These are phyloP conservation scores for Coprinopsis sp. DNA, from an alignment of 768 basidiomycete genomes.

Conservation along the genomic window DNA sequence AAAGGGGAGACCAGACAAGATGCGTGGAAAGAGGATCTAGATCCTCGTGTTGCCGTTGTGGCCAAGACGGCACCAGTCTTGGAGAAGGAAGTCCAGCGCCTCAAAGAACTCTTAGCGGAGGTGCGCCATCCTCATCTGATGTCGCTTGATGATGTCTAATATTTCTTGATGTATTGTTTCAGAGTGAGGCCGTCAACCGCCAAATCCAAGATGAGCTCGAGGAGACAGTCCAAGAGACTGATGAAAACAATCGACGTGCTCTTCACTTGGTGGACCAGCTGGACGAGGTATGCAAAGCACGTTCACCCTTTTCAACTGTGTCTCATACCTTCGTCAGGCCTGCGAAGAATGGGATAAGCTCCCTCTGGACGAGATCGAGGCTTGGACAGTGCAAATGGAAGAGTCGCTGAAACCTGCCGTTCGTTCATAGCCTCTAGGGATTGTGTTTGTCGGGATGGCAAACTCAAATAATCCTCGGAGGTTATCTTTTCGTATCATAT, in stretches of 20 bases:
- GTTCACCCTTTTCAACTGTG: not conserved
- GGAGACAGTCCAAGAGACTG: conserved; percentile 40
- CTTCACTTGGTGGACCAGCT: conserved; percentile 47
- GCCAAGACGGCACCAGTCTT: conserved; percentile 63
- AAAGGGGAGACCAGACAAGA: conserved; percentile 46
- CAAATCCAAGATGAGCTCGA: conserved; percentile 44
- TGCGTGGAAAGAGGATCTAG: conserved; percentile 60
- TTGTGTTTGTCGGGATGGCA: too few species aligned
- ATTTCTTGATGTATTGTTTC: not conserved
- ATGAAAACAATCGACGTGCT: conserved; percentile 42
- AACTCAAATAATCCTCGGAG: too few species aligned
- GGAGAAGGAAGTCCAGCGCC: conserved; percentile 34
- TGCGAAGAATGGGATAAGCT: conserved; percentile 49
- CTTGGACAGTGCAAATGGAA: conserved; percentile 48
- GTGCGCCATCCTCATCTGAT: conserved; percentile 23
- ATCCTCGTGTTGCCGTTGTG: conserved; percentile 56
- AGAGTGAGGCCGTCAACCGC: conserved; percentile 60
- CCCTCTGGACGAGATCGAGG: conserved; percentile 61
- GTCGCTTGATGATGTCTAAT: not conserved
- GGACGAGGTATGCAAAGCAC: conserved; percentile 40
- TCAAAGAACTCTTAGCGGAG: conserved; percentile 34
- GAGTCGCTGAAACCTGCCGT: conserved; percentile 33
- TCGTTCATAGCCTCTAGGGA: conserved; percentile 12
- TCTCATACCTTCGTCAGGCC: conserved; percentile 16
- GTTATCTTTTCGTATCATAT: too few species aligned